phyloP scores from a whole-genome alignment of 2,329 filamentous ascomycete species.

The Verticillium alfalfae region DNA sequence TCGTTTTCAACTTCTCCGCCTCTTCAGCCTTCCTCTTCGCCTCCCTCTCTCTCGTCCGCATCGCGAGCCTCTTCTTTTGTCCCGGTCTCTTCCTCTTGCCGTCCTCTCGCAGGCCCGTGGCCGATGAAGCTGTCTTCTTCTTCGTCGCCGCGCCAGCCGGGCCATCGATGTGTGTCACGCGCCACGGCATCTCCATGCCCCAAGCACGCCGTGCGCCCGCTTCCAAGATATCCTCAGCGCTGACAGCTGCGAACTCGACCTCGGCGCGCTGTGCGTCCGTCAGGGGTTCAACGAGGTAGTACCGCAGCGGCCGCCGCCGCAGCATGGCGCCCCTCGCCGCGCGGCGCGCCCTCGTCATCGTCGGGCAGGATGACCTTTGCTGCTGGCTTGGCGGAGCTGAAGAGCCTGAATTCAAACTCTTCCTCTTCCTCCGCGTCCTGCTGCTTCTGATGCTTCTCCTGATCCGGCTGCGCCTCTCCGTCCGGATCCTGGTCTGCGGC shows the following conservation, averaged over 20 bases:
- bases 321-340: conserved; percentile 31
- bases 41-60: conserved; percentile 38
- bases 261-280: conserved; percentile 27
- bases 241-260: conserved; percentile 43
- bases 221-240: conserved; percentile 42
- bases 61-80: conserved; percentile 52
- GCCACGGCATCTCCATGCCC: conserved; percentile 58
- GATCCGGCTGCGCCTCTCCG: conserved; percentile 11
- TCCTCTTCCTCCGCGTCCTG: conserved; percentile 20
- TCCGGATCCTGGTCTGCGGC: conserved; percentile 8
- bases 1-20: conserved; percentile 29
- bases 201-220: conserved; percentile 43
- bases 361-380: conserved; percentile 47
- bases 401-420: conserved; percentile 54
- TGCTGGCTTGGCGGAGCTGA: conserved; percentile 37
- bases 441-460: conserved; percentile 18
- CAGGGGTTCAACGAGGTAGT: conserved; percentile 40
- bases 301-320: conserved; percentile 34
- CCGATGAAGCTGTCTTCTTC: neutral
- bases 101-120: conserved; percentile 6
- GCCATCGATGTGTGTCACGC: conserved; percentile 39
- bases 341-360: conserved; percentile 24
- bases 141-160: conserved; percentile 14
- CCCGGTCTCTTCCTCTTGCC: conserved; percentile 42
- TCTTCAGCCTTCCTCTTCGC: conserved; percentile 32